Base-by-base conservation (phyloP, 352 stramenopile genomes). In the Aphanomyces cochlioides region DNA sequence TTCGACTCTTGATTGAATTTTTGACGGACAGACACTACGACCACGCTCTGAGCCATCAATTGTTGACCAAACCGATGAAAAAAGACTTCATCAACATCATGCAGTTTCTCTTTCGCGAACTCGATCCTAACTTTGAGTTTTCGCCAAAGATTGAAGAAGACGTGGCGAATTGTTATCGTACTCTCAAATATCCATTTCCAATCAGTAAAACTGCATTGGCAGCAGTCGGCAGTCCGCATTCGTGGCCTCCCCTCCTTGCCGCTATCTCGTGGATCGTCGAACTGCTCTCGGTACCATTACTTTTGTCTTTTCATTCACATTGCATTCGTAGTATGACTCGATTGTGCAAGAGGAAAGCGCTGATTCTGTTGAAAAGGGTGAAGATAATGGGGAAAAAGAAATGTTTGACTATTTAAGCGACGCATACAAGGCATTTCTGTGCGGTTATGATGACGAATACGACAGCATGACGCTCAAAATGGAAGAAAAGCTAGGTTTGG, bases 21-120 rank as follows among this genome's bases (percentile, higher is more conserved):
- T 86, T 99, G 36, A 80, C 77, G 54, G 81, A 93, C 6, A 87
- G 87, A 57, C 83, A 90, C 47, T 99, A 97, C 79, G 89, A 97
- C 75, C 82, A 98, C 71, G 79, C 87, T 12, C 79, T 99, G 56
- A 89, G 85, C 0, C 83, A 83, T 5, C 97, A 98, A 69, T 86
- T 96, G 48, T 79, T 99, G 17, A 87, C 88, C 17, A 84, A 90
- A 3, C 96, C 97, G 4, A 98, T 94, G 15, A 96, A 96, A 47
- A 98, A 98, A 70, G 97, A 99, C 74, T 99, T 99, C 74, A 87
- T 86, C 70, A 95, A 98, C 73, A 98, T 99, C 67, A 85, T 99
- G 63, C 87, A 91, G 21, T 99, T 99, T 73, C 77, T 99, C 38
- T 96, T 99, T 66, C 83, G 91, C 10, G 80, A 95, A 57, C 75